Percentiles rank a stretch among this genome's conserved stretches.
phyloP scores from a whole-genome alignment of 225 moss, liverwort and hornwort genomes.

The Antitrichia curtipendula region DNA sequence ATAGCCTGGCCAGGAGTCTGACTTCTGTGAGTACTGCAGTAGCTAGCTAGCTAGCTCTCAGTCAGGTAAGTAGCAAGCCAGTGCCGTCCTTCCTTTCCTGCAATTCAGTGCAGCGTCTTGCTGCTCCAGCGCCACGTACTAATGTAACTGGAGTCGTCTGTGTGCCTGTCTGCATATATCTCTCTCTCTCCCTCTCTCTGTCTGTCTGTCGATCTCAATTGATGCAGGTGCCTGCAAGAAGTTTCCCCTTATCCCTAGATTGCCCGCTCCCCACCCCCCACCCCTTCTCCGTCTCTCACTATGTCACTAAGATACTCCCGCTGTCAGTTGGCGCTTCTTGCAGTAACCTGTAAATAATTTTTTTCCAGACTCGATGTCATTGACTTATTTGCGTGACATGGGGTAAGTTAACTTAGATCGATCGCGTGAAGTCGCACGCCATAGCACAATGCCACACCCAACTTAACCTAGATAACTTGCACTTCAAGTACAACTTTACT shows the following conservation, averaged over 20 bases:
- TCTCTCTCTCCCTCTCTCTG: too few species aligned
- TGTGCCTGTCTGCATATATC: not conserved
- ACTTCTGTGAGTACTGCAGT: not conserved
- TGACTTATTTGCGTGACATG: not conserved
- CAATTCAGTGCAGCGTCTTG: not conserved
- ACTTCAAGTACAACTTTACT: not conserved
- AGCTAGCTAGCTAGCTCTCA: not conserved
- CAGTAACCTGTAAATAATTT: not conserved
- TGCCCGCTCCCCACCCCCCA: not conserved
- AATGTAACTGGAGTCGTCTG: not conserved
- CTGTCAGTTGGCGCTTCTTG: not conserved
- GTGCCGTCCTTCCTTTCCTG: not conserved
- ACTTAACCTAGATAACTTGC: not conserved
- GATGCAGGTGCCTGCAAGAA: conserved; percentile 13
- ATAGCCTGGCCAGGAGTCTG: not conserved
- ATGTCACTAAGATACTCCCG: not conserved
- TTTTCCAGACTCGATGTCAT: not conserved
- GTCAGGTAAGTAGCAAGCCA: not conserved
- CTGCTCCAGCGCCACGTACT: not conserved
- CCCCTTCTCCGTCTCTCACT: not conserved
- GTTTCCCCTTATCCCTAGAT: conserved; percentile 13
- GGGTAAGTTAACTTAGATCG: not conserved
- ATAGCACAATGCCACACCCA: not conserved
- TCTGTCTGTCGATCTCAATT: not conserved
- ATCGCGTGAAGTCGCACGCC: not conserved